Percentiles rank a stretch among this genome's conserved stretches.
Conservation (phyloP, 305 asterid species). For the Andrographis paniculata region DNA sequence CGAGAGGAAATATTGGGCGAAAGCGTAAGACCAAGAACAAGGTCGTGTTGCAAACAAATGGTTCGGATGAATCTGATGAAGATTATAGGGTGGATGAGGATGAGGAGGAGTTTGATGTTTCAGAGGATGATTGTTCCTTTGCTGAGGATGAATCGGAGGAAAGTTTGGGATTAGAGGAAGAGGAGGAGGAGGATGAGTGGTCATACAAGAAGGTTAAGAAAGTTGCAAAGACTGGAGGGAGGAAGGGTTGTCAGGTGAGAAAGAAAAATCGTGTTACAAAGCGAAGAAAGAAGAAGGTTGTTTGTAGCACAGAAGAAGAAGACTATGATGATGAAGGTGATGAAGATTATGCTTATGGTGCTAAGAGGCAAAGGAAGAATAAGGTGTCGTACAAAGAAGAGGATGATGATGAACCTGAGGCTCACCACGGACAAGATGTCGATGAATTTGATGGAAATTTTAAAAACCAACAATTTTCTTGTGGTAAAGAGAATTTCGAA, state of each 20-base stretch:
- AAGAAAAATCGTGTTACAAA: constrained; percentile 29
- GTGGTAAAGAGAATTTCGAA: constrained; percentile 14
- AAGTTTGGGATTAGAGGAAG: constrained; percentile 42
- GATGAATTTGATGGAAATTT: constrained; percentile 25
- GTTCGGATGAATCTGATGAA: constrained; percentile 86
- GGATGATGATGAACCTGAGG: constrained; percentile 25
- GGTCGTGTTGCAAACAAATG: constrained; percentile 26
- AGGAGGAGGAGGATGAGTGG: constrained; percentile 34
- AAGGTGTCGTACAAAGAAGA: constrained; percentile 24
- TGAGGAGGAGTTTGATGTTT: constrained; percentile 54
- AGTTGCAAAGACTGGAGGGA: constrained; percentile 23
- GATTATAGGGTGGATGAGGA: constrained; percentile 70
- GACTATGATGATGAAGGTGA: constrained; percentile 22
- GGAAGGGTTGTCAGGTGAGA: constrained; percentile 26
- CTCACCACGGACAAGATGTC: constrained; percentile 24
- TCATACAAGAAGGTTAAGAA: constrained; percentile 38
- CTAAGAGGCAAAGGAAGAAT: constrained; percentile 21
- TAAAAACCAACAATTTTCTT: constrained; percentile 23
- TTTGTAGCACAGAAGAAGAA: constrained; percentile 25
- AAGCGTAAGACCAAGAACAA: constrained; percentile 41
- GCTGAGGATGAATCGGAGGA: constrained; percentile 63
- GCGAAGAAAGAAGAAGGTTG: constrained; percentile 25
- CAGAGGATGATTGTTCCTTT: constrained; percentile 70
- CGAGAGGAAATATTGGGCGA: constrained; percentile 40
- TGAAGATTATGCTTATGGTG: constrained; percentile 20